Conservation (phyloP, 129 eudicot genomes). For the Erigeron canadensis region DNA sequence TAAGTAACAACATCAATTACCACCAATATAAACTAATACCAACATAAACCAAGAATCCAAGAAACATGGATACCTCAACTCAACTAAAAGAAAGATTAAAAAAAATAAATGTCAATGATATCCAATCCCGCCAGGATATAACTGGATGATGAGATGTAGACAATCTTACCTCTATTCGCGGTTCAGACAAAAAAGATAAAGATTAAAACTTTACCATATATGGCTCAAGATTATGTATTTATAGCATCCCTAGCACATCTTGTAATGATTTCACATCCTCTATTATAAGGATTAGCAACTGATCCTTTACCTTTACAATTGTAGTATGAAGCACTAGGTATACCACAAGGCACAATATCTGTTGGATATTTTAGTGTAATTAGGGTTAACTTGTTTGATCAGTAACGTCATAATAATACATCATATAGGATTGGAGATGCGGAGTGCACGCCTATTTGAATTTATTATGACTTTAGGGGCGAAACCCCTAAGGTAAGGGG, state of each 20-base stretch:
- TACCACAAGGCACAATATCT: constrained; percentile 83
- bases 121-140: too few relatives aligned
- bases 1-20: neutral
- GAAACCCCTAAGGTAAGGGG: too few relatives aligned
- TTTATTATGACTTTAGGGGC: too few relatives aligned
- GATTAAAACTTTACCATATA: constrained; percentile 32
- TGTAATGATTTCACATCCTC: constrained; percentile 88
- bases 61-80: constrained; percentile 18
- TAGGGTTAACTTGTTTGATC: too few relatives aligned
- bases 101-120: too few relatives aligned
- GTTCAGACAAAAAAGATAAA: neutral
- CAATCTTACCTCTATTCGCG: too few relatives aligned
- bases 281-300: constrained; percentile 57
- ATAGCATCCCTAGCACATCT: constrained; percentile 68
- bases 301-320: constrained; percentile 59
- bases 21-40: neutral
- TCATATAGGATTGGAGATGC: too few relatives aligned
- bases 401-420: too few relatives aligned
- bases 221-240: constrained; percentile 30
- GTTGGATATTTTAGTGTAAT: too few relatives aligned
- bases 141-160: too few relatives aligned
- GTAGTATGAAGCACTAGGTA: constrained; percentile 87
- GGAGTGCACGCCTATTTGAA: too few relatives aligned
- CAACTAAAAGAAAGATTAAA: neutral
- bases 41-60: constrained; percentile 27